A percentile compares a stretch with the other conserved stretches of the same genome.
These are phyloP conservation scores for Citrus medica DNA, from an alignment of 345 rosid genomes.

Conservation along the genomic window DNA sequence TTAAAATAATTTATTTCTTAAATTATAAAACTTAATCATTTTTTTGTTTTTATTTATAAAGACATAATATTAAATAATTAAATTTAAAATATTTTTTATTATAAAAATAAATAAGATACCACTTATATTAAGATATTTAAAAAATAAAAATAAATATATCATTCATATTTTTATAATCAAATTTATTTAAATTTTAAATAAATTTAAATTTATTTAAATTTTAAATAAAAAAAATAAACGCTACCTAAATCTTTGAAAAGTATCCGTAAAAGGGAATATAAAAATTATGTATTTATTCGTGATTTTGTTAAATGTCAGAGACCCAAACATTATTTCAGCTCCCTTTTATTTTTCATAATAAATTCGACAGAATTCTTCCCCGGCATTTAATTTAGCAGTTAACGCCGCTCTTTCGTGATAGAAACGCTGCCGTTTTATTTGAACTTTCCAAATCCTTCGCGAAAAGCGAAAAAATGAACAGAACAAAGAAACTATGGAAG, in stretches of 20 bases:
- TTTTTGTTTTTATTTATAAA: too few species aligned
- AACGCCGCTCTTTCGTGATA: neutral
- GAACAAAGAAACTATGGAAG: conserved; percentile 33
- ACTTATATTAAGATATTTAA: too few species aligned
- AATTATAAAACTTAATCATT: too few species aligned
- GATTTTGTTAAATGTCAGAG: neutral
- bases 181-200: fast-evolving
- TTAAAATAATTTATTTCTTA: too few species aligned
- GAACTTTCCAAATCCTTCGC: neutral
- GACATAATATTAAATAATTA: too few species aligned
- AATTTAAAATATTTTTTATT: too few species aligned
- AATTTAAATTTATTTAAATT: too few species aligned
- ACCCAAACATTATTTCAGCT: neutral
- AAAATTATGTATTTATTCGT: neutral
- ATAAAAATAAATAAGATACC: fast-evolving
- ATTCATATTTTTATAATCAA: too few species aligned
- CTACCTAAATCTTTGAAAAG: neutral
- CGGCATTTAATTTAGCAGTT: neutral
- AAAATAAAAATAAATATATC: fast-evolving
- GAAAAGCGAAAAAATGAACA: conserved; percentile 27
- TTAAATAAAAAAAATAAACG: too few species aligned
- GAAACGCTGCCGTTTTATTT: neutral
- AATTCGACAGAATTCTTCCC: neutral
- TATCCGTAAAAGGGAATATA: neutral
- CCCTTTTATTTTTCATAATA: too few species aligned